Conservation (phyloP, 2,329 filamentous ascomycete species). For the Pseudogymnoascus sp. region DNA sequence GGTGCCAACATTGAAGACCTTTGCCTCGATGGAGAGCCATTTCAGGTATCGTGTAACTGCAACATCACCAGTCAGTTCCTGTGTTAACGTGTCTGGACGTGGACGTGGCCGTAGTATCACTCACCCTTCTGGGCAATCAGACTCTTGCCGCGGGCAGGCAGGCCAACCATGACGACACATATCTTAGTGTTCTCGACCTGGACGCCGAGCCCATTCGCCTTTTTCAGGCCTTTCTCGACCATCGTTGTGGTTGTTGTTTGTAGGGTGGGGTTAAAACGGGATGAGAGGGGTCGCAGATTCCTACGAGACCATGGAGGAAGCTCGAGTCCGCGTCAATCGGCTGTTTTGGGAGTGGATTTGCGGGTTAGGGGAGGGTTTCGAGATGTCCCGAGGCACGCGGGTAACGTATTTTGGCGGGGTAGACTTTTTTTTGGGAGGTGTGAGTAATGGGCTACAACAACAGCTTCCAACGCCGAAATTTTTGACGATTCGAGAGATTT, state of each 20-base stretch:
- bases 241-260: neutral
- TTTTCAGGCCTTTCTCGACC: neutral
- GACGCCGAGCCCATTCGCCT: slow-evolving; percentile 58
- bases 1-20: slow-evolving; percentile 95
- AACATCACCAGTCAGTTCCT: neutral
- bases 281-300: slow-evolving; percentile 1
- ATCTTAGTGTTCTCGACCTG: slow-evolving; percentile 95
- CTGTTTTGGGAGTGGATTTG: neutral
- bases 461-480: neutral
- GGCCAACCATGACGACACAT: slow-evolving; percentile 97
- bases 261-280: neutral
- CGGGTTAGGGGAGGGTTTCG: neutral
- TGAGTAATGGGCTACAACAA: neutral
- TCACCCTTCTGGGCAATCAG: slow-evolving; percentile 94
- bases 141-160: slow-evolving; percentile 93
- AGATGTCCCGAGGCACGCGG: slow-evolving; percentile 2
- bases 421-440: neutral
- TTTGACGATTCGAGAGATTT: neutral
- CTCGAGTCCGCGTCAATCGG: slow-evolving; percentile 3
- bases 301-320: slow-evolving; percentile 6
- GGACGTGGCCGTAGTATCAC: slow-evolving; percentile 21
- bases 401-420: slow-evolving; percentile 2
- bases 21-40: slow-evolving; percentile 90
- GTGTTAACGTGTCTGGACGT: neutral
- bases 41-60: slow-evolving; percentile 85